These are phyloP conservation scores for Beauveria caledonica DNA, from an alignment of 2,329 filamentous ascomycete species.

Conservation along the genomic window DNA sequence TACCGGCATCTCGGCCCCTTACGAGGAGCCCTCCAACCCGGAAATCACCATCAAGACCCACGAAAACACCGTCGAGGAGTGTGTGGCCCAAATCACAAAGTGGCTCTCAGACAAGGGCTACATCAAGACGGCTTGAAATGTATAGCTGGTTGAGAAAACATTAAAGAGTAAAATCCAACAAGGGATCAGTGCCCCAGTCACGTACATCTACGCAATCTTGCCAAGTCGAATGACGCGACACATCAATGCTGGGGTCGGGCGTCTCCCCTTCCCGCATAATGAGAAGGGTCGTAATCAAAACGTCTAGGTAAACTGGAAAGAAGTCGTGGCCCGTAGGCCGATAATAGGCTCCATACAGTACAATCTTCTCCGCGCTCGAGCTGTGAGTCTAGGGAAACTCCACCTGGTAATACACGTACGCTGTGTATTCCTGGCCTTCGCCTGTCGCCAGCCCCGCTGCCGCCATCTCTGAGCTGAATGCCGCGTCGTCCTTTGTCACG, in stretches of 20 bases:
- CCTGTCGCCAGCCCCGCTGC: conserved; percentile 59
- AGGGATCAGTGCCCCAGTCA: neutral
- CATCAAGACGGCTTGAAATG: conserved; percentile 21
- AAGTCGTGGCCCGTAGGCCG: neutral
- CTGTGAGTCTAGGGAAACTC: conserved; percentile 49
- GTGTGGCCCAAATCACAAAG: conserved; percentile 72
- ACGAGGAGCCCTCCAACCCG: conserved; percentile 77
- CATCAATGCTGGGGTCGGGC: neutral
- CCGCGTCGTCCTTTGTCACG: conserved; percentile 80
- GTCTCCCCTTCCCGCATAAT: neutral
- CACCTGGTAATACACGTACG: conserved; percentile 96
- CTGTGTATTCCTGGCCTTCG: conserved; percentile 78
- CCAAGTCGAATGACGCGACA: no score
- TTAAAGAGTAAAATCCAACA: neutral
- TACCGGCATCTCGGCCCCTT: conserved; percentile 89
- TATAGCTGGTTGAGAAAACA: neutral
- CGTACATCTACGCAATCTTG: neutral
- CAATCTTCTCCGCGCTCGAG: neutral
- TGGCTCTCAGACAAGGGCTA: conserved; percentile 65
- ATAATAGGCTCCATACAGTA: neutral
- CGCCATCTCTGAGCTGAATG: conserved; percentile 74
- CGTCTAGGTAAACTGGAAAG: conserved; percentile 1
- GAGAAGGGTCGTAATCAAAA: neutral
- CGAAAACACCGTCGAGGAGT: conserved; percentile 78
- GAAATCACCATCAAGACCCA: conserved; percentile 84